These are phyloP conservation scores for Phytophthora multivora DNA, from an alignment of 352 stramenopile genomes.

Conservation along the genomic window DNA sequence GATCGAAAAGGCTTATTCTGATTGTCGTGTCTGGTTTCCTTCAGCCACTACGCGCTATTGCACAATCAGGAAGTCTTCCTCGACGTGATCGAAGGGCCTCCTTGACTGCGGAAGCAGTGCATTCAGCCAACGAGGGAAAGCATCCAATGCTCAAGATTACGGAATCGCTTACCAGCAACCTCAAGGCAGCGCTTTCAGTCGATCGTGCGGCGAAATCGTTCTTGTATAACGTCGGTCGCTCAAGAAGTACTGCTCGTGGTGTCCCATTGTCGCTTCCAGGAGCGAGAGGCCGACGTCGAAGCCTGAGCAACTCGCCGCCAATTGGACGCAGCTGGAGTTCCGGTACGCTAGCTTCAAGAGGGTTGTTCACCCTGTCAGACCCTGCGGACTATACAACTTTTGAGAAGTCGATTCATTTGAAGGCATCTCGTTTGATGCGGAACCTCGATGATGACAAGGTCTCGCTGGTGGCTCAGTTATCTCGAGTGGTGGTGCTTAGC, in stretches of 20 bases:
- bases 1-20: background rate
- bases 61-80: slow-evolving; percentile 68
- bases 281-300: slow-evolving; percentile 44
- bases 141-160: slow-evolving; percentile 60
- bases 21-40: background rate
- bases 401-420: slow-evolving; percentile 87
- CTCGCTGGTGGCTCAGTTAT: slow-evolving; percentile 73
- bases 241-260: slow-evolving; percentile 33
- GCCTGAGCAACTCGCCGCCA: slow-evolving; percentile 35
- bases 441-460: slow-evolving; percentile 87
- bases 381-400: slow-evolving; percentile 75
- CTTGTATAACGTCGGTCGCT: slow-evolving; percentile 69
- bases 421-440: slow-evolving; percentile 82
- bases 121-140: slow-evolving; percentile 17
- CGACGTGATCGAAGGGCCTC: slow-evolving; percentile 52
- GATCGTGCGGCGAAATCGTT: slow-evolving; percentile 77
- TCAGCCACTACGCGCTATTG: slow-evolving; percentile 66
- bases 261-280: slow-evolving; percentile 42
- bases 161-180: slow-evolving; percentile 58
- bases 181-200: slow-evolving; percentile 73
- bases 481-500: slow-evolving; percentile 60
- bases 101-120: slow-evolving; percentile 25
- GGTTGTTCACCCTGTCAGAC: slow-evolving; percentile 47
- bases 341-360: slow-evolving; percentile 23
- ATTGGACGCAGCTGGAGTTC: slow-evolving; percentile 34